Evolutionary conservation across 2,329 filamentous ascomycete genomes (phyloP).

Genomic region (Paraphaeosphaeria minitans): DNA sequence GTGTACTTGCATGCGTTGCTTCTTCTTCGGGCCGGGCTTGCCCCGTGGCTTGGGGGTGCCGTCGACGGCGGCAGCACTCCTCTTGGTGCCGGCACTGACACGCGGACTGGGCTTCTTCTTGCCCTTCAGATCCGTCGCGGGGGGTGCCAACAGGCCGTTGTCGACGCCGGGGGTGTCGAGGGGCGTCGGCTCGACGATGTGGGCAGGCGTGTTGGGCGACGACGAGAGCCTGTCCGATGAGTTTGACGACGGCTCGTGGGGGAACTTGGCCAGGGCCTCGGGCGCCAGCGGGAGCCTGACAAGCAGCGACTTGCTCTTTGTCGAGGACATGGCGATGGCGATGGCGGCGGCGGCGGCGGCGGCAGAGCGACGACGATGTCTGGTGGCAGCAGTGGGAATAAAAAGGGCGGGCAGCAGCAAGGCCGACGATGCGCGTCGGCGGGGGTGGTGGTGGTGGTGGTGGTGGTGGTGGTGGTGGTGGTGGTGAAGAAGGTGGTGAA

Average conservation of each 20-base stretch:
- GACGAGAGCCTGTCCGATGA: conserved; percentile 45
- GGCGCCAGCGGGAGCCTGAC: conserved; percentile 43
- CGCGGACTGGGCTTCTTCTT: conserved; percentile 76
- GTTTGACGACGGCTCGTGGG: conserved; percentile 29
- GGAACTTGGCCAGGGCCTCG: conserved; percentile 36
- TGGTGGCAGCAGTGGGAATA: conserved; percentile 14
- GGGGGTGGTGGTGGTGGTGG: conserved; percentile 18
- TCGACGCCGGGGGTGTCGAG: conserved; percentile 44
- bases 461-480: conserved; percentile 17
- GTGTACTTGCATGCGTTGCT: conserved; percentile 81
- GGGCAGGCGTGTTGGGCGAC: conserved; percentile 43
- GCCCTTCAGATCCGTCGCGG: conserved; percentile 65
- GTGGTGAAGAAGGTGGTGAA: too few relatives aligned
- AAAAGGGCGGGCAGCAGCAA: conserved; percentile 19
- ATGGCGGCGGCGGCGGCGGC: too few relatives aligned
- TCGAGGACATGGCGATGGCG: conserved; percentile 42
- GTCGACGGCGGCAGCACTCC: conserved; percentile 61
- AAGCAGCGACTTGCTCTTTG: conserved; percentile 42
- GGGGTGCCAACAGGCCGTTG: conserved; percentile 51
- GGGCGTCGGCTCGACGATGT: conserved; percentile 44
- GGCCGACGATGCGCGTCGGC: conserved; percentile 18
- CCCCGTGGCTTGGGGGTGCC: conserved; percentile 71
- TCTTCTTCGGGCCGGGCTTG: conserved; percentile 97
- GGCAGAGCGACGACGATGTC: conserved; percentile 28
- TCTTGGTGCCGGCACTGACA: conserved; percentile 59